Conservation (phyloP, 805 yeast genomes). For the Candida vartiovaarae region DNA sequence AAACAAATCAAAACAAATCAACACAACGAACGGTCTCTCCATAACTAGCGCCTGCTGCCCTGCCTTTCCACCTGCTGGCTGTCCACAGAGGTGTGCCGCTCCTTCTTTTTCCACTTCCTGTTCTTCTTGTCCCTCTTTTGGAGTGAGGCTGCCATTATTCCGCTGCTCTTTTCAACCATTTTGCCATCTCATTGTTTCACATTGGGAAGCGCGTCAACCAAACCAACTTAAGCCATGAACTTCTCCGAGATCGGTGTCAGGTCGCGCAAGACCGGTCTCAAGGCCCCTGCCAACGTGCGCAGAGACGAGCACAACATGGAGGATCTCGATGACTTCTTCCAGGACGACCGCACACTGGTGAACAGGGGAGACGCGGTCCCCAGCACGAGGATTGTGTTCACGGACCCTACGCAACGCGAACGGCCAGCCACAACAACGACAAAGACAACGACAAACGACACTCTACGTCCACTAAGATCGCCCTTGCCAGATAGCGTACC, state of each 20-base stretch:
- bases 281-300: constrained; percentile 37
- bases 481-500: neutral
- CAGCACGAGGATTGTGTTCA: constrained; percentile 1
- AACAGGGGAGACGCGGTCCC: constrained; percentile 6
- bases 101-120: too few relatives aligned
- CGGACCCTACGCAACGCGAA: neutral
- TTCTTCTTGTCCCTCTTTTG: too few relatives aligned
- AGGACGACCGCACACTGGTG: constrained; percentile 26
- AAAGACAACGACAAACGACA: neutral
- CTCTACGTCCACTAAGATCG: neutral
- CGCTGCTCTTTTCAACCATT: too few relatives aligned
- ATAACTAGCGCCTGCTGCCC: too few relatives aligned
- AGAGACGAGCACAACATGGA: constrained; percentile 61
- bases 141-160: too few relatives aligned
- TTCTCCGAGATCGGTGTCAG: constrained; percentile 45
- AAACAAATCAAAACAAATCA: too few relatives aligned
- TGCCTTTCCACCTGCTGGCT: too few relatives aligned
- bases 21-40: too few relatives aligned
- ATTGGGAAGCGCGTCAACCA: neutral
- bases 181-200: too few relatives aligned
- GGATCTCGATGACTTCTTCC: constrained; percentile 61
- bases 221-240: constrained; percentile 25
- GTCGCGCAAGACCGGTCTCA: constrained; percentile 62
- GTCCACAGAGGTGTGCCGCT: too few relatives aligned
- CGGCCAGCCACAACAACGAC: neutral